These are phyloP conservation scores for Solanum gandarillasii DNA, from an alignment of 257 asterid species.

Conservation along the genomic window DNA sequence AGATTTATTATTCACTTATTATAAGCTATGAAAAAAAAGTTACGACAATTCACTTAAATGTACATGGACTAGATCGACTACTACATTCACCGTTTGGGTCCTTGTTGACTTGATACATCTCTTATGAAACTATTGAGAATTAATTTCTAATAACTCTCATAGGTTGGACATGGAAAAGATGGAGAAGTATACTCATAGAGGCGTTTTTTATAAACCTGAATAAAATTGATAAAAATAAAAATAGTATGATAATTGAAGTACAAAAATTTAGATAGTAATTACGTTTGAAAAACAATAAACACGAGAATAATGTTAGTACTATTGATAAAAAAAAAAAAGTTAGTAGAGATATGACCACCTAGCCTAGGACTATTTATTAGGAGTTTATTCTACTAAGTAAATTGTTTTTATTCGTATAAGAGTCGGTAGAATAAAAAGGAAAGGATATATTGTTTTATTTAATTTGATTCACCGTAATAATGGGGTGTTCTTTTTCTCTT, in stretches of 20 bases:
- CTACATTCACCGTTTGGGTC: accelerated
- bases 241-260: background rate
- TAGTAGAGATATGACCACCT: background rate
- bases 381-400: background rate
- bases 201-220: no score
- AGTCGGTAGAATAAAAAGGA: background rate
- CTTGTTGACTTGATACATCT: background rate
- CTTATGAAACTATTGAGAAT: background rate
- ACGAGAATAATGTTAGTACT: background rate
- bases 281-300: background rate
- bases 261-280: background rate
- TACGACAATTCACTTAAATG: no score
- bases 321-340: background rate
- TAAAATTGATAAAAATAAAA: background rate
- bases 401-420: background rate
- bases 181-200: no score
- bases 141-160: no score
- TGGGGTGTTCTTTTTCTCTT: background rate
- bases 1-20: no score
- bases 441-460: background rate
- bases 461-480: background rate
- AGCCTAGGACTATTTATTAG: background rate
- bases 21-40: no score
- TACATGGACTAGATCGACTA: no score
- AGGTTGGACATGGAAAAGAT: background rate